Conservation (phyloP, 2,329 filamentous ascomycete species). For the Calonectria crousiana region DNA sequence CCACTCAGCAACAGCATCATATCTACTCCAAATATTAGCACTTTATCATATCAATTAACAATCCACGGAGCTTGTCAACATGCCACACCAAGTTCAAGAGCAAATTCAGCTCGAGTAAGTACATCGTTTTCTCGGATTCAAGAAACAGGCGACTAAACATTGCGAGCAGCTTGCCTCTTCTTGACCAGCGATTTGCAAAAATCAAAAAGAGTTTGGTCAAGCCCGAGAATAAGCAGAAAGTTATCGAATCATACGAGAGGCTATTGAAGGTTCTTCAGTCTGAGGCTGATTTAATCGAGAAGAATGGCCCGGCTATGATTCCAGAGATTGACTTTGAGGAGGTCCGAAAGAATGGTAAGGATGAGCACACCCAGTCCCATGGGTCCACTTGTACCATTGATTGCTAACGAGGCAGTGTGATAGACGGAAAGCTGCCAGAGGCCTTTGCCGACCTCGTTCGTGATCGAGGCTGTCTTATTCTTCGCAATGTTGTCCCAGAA, state of each 20-base stretch:
- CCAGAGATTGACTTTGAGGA: slow-evolving; percentile 7
- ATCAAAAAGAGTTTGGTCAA: slow-evolving; percentile 5
- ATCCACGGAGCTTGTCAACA: neutral
- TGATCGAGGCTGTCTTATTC: neutral
- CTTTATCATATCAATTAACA: neutral
- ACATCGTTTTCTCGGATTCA: neutral
- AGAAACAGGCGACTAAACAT: neutral
- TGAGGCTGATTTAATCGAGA: neutral
- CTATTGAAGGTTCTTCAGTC: neutral
- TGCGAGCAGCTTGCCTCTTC: neutral
- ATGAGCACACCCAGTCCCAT: neutral
- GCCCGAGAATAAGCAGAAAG: slow-evolving; percentile 13
- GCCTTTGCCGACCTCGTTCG: neutral
- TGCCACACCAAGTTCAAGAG: neutral
- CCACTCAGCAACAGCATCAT: too few species aligned
- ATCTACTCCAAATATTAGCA: neutral
- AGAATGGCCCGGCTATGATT: neutral
- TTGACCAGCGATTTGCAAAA: slow-evolving; percentile 3
- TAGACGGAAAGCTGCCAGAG: neutral
- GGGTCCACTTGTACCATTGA: too few species aligned
- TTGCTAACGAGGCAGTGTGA: neutral
- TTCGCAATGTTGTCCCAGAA: neutral
- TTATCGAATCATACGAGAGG: slow-evolving; percentile 6
- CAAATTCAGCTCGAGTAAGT: slow-evolving; percentile 1
- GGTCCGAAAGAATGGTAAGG: neutral